Base-by-base conservation (phyloP, 1,284 basidiomycete species). In the Leucoagaricus sp. region DNA sequence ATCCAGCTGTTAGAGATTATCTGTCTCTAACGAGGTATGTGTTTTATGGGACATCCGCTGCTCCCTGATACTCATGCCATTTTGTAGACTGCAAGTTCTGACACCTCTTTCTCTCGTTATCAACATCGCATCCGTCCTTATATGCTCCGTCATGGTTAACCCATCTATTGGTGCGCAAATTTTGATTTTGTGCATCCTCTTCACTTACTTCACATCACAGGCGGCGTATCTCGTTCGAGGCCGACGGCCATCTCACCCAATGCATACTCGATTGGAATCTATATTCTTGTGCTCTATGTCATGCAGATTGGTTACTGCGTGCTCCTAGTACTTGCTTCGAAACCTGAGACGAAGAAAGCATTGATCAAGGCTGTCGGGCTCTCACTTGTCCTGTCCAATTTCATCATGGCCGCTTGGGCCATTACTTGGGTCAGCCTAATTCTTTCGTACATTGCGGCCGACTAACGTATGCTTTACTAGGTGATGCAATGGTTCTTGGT, bases 371-470 rank as follows among this genome's bases (percentile, higher is more conserved):
- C 86, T 5, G 89, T 94, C 9, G 93, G 93, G 0, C 68, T 90
- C 3, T 80, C 88, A 1, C 80, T 96, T 42, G 89, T 94, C 0
- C 67, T 91, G 25, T 83, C 90, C 3, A 95, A 96, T 67, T 89
- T 91, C 80, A 64, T 90, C 6, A 88, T 93, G 82, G 92, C 89
- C 0, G 70, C 83, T 2, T 96, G 93, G 91, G 89, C 90, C 0
- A 81, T 95, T 40, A 77, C 87, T 61, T 95, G 89, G 83, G 89
- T 93, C 63, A 31, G 81, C 29, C 28, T 19, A 12, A 25, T 12
- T 34, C 25, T 49, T 13, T 17, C 5, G 25, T 33, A 31, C n/a
- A 19, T 9, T 9, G n/a, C 53, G 5, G 19, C 40, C 21, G 26
- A 19, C 12, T 13, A 26, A 21, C 21, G 21, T 55, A 36, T 23